These are phyloP conservation scores for Aspergillus diversus DNA, from an alignment of 495 filamentous ascomycete genomes.

Conservation along the genomic window DNA sequence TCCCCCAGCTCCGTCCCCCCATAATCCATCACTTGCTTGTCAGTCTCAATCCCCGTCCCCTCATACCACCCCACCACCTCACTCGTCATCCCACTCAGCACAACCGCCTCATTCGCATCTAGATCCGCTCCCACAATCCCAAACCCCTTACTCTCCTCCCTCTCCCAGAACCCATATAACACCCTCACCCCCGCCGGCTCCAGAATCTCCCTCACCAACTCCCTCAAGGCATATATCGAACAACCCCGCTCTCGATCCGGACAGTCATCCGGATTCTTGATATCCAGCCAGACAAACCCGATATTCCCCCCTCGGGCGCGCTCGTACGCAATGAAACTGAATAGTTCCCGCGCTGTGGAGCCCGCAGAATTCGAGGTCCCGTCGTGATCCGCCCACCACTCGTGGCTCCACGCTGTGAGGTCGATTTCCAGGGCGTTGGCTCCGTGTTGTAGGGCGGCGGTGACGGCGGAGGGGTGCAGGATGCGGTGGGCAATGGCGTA, in stretches of 20 bases:
- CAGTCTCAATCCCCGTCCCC: background rate
- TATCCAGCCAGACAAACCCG: slow-evolving; percentile 12
- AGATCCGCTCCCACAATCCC: background rate
- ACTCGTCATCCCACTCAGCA: background rate
- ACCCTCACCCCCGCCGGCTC: background rate
- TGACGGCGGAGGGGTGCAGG: slow-evolving; percentile 7
- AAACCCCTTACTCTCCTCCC: background rate
- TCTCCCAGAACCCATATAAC: slow-evolving; percentile 12
- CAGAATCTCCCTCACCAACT: slow-evolving; percentile 6
- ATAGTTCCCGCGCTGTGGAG: slow-evolving; percentile 1
- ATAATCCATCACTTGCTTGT: background rate
- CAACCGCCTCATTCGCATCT: slow-evolving; percentile 13
- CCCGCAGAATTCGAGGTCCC: background rate
- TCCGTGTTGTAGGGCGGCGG: slow-evolving; percentile 14
- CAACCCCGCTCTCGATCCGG: background rate
- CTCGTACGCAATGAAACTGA: slow-evolving; percentile 6
- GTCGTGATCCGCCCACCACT: slow-evolving; percentile 17
- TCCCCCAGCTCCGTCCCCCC: background rate
- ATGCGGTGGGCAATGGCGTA: slow-evolving; percentile 18
- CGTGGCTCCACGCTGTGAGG: background rate
- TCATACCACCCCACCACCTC: background rate
- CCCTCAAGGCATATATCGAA: slow-evolving; percentile 8
- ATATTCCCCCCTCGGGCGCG: background rate
- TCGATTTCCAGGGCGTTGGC: slow-evolving; percentile 24
- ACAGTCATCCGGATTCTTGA: slow-evolving; percentile 14